Percentiles rank a stretch among this genome's conserved stretches.
Evolutionary conservation across 306 rosid genomes (phyloP).

Genomic region (Lithocarpus polystachyus): DNA sequence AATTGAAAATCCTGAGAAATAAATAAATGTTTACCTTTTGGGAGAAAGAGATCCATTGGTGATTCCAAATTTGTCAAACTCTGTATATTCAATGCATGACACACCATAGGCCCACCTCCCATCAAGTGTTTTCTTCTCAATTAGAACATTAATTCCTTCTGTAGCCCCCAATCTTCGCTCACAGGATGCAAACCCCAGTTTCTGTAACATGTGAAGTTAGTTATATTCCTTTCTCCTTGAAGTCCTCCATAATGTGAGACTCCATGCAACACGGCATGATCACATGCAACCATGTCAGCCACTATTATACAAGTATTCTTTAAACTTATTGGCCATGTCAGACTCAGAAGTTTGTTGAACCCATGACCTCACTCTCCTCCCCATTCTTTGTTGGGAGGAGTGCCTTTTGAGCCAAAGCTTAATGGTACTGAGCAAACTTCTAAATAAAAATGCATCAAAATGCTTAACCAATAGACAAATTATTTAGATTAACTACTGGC

Average conservation of each 20-base stretch:
- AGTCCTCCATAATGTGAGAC: conserved; percentile 4
- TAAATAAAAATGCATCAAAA: neutral
- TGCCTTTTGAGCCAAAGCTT: too few species aligned
- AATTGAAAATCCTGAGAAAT: conserved; percentile 13
- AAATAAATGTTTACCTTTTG: conserved; percentile 47
- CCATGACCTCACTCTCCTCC: too few species aligned
- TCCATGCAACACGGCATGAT: conserved; percentile 4
- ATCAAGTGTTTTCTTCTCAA: conserved; percentile 69
- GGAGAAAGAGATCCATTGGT: conserved; percentile 44
- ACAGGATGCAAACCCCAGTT: conserved; percentile 94
- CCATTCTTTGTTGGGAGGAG: too few species aligned
- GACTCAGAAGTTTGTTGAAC: too few species aligned
- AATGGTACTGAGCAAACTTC: neutral
- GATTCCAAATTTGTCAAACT: conserved; percentile 83
- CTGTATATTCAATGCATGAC: conserved; percentile 93
- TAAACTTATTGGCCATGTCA: neutral
- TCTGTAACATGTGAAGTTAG: conserved; percentile 44
- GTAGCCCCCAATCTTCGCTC: conserved; percentile 78
- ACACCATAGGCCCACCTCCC: conserved; percentile 89
- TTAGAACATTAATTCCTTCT: conserved; percentile 89
- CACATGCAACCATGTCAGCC: neutral
- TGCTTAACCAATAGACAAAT: neutral
- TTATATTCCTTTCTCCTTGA: conserved; percentile 6
- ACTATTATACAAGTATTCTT: neutral
- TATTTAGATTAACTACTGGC: neutral